phyloP scores from a whole-genome alignment of 371 early-diverging fungal genomes.

The Mortierella sp. region DNA sequence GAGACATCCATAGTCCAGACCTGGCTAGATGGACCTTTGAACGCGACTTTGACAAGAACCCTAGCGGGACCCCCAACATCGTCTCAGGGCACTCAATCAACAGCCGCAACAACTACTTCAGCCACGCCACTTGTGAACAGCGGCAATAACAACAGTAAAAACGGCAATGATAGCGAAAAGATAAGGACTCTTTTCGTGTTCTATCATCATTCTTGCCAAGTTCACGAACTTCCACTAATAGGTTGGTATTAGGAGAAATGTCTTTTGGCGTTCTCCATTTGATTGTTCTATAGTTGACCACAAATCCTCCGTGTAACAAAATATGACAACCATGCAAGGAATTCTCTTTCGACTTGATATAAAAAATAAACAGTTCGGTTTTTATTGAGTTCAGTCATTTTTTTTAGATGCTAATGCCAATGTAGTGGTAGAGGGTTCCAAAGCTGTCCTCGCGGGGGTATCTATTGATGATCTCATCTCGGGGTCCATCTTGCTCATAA shows the following conservation, averaged over 20 bases:
- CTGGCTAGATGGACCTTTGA: conserved; percentile 42
- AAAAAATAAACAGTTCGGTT: neutral
- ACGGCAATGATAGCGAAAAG: neutral
- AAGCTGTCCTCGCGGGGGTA: conserved; percentile 25
- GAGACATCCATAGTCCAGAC: conserved; percentile 27
- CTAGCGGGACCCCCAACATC: neutral
- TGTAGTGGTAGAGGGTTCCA: conserved; percentile 11
- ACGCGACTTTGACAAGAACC: conserved; percentile 9
- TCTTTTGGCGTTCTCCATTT: neutral
- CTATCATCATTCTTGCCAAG: neutral
- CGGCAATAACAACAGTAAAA: no score
- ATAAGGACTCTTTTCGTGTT: neutral
- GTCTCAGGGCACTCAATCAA: neutral
- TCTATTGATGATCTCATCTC: conserved; percentile 17
- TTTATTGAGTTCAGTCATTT: conserved; percentile 22
- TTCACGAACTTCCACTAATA: neutral
- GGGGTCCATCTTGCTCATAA: conserved; percentile 7
- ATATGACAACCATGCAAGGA: neutral
- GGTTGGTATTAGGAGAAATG: neutral
- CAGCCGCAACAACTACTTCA: neutral
- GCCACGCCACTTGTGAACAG: neutral
- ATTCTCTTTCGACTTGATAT: neutral
- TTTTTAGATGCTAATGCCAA: conserved; percentile 34
- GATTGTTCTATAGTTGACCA: neutral
- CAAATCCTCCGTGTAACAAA: neutral